Percentiles rank a stretch among this genome's conserved stretches.
phyloP scores from a whole-genome alignment of 2,329 filamentous ascomycete genomes.

The Cladophialophora bantiana region DNA sequence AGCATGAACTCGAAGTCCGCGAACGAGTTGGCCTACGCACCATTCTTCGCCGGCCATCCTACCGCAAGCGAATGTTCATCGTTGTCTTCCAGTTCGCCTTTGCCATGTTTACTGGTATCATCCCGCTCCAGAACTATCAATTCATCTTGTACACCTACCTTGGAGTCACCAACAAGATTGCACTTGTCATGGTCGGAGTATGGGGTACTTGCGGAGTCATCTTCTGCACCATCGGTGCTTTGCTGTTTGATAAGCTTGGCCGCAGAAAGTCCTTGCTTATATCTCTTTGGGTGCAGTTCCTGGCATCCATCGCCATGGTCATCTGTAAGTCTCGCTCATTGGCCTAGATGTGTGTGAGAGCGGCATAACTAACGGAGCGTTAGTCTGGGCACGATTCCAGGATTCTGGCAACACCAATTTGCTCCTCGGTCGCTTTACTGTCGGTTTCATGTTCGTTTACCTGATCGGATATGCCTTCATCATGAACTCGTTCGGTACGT shows the following conservation, averaged over 20 bases:
- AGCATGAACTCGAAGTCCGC: slow-evolving; percentile 25
- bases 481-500: slow-evolving; percentile 23
- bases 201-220: slow-evolving; percentile 24
- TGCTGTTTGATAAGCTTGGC: slow-evolving; percentile 23
- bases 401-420: slow-evolving; percentile 19
- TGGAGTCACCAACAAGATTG: slow-evolving; percentile 17
- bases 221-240: slow-evolving; percentile 24
- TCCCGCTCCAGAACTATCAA: slow-evolving; percentile 28
- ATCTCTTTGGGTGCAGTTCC: slow-evolving; percentile 16
- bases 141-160: slow-evolving; percentile 28
- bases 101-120: slow-evolving; percentile 24
- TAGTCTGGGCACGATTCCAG: slow-evolving; percentile 27
- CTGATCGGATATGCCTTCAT: slow-evolving; percentile 28
- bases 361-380: slow-evolving; percentile 1
- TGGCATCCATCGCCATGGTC: slow-evolving; percentile 21
- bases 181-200: slow-evolving; percentile 24
- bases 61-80: slow-evolving; percentile 30
- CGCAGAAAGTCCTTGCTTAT: slow-evolving; percentile 20
- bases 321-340: slow-evolving; percentile 16
- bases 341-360: neutral
- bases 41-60: slow-evolving; percentile 20
- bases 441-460: slow-evolving; percentile 26
- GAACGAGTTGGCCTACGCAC: slow-evolving; percentile 19
- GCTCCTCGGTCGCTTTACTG: slow-evolving; percentile 22
- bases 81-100: slow-evolving; percentile 28